A percentile compares a stretch with the other conserved stretches of the same genome.
phyloP scores from a whole-genome alignment of 768 basidiomycete species.

The Auriscalpium microsporum region DNA sequence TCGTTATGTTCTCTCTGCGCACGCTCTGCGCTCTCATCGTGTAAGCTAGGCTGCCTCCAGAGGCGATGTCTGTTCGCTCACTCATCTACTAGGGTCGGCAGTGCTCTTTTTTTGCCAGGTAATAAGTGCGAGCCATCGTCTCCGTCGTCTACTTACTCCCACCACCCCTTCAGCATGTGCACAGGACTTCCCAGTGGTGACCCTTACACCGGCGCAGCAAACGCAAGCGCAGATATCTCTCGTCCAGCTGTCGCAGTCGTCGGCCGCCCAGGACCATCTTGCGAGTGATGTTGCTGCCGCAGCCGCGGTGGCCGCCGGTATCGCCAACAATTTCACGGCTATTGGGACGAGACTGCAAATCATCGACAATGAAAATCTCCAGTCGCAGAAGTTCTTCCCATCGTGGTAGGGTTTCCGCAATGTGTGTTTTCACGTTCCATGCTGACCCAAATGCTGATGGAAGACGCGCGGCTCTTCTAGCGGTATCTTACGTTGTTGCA shows the following conservation, averaged over 20 bases:
- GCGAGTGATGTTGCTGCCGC: not conserved
- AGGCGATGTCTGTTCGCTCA: too few relatives aligned
- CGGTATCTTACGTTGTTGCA: not conserved
- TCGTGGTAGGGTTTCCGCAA: not conserved
- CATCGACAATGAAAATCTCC: not conserved
- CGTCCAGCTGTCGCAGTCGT: not conserved
- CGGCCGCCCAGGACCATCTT: not conserved
- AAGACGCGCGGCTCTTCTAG: not conserved
- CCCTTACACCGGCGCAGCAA: not conserved
- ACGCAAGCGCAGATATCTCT: not conserved
- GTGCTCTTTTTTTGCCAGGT: too few relatives aligned
- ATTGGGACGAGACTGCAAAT: not conserved
- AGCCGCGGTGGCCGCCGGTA: not conserved
- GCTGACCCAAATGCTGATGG: not conserved
- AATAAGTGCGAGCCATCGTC: too few relatives aligned
- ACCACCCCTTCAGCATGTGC: too few relatives aligned
- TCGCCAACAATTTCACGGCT: not conserved
- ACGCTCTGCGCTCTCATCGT: too few relatives aligned
- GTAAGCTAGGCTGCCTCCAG: too few relatives aligned
- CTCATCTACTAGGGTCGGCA: too few relatives aligned
- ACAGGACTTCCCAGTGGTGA: not conserved
- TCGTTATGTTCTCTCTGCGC: too few relatives aligned
- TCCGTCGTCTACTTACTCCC: too few relatives aligned
- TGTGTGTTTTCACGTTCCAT: not conserved
- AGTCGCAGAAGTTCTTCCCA: not conserved